Evolutionary conservation across 2,329 filamentous ascomycete species (phyloP).

Genomic region (Verticillium alfalfae): DNA sequence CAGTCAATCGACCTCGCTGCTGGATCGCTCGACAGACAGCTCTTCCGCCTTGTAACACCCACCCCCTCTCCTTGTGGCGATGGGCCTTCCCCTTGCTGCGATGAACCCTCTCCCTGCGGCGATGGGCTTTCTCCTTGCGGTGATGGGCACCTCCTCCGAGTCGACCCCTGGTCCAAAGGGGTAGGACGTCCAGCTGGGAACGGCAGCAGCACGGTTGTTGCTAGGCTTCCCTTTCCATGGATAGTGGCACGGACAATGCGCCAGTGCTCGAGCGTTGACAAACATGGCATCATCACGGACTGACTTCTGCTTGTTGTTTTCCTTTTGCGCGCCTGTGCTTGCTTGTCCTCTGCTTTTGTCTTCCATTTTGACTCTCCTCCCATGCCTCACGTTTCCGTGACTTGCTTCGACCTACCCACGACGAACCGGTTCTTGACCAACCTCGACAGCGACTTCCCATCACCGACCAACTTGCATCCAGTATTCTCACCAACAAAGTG

Average conservation of each 20-base stretch:
- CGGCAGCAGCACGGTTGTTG: neutral
- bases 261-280: neutral
- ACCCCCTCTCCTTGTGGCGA: neutral
- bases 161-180: neutral
- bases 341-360: neutral
- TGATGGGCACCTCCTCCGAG: neutral
- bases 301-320: neutral
- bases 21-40: neutral
- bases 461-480: neutral
- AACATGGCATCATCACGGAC: neutral
- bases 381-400: neutral
- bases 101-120: too few relatives aligned
- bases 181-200: neutral
- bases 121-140: neutral
- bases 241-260: neutral
- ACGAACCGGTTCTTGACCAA: neutral
- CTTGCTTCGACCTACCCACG: neutral
- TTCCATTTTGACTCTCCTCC: neutral
- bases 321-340: neutral
- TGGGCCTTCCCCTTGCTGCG: neutral
- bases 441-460: conserved; percentile 8
- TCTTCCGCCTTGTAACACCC: neutral
- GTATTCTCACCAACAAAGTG: conserved; percentile 1
- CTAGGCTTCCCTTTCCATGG: neutral
- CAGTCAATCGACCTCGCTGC: neutral